These are phyloP conservation scores for Syzygium jambos DNA, from an alignment of 345 rosid genomes.

Conservation along the genomic window DNA sequence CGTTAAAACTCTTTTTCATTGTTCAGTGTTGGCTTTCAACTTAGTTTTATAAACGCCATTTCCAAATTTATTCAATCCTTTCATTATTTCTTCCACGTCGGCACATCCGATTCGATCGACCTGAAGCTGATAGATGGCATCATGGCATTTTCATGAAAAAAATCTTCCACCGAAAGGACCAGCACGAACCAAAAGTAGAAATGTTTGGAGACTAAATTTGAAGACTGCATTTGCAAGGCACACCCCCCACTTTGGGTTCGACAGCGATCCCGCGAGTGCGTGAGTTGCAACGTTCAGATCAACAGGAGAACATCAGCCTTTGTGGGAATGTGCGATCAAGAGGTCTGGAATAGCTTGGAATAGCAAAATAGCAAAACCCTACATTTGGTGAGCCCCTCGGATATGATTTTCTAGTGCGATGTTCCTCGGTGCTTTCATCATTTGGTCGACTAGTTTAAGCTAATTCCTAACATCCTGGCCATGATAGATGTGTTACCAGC, in stretches of 20 bases:
- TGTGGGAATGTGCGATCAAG: not conserved
- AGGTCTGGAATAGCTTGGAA: not conserved
- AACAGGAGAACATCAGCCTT: not conserved
- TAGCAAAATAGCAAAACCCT: not conserved
- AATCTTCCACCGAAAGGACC: not conserved
- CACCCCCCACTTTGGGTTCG: not conserved
- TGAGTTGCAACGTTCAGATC: not conserved
- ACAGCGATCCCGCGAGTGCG: not conserved
- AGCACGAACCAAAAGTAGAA: not conserved
- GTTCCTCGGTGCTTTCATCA: not conserved
- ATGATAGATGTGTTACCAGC: not conserved
- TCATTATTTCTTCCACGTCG: not conserved
- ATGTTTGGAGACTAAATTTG: not conserved
- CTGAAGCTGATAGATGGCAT: too few relatives aligned
- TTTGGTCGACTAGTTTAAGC: not conserved
- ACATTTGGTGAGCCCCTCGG: not conserved
- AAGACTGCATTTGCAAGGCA: not conserved
- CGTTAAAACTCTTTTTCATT: not conserved
- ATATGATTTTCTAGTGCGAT: not conserved
- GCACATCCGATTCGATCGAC: not conserved
- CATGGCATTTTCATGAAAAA: too few relatives aligned
- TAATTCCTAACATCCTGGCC: not conserved
- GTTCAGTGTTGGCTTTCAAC: not conserved
- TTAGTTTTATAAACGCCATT: not conserved
- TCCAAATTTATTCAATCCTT: not conserved